A percentile compares a stretch with the other conserved stretches of the same genome.
Evolutionary conservation across 1,284 basidiomycete genomes (phyloP).

Genomic region (Volvariella surrecta): DNA sequence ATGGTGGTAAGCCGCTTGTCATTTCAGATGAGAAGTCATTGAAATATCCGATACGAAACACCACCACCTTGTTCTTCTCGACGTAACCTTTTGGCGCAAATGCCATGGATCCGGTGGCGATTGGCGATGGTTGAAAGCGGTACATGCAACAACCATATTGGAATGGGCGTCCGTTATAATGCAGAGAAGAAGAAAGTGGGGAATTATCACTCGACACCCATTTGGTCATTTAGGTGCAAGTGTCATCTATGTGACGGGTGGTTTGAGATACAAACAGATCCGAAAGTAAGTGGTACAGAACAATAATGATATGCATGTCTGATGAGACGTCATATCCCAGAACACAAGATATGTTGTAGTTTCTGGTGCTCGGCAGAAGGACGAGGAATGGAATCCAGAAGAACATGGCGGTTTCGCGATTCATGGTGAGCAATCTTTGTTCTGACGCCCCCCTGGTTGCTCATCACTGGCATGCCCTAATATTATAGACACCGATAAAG

Average conservation of each 20-base stretch:
- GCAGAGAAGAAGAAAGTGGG: conserved; percentile 97
- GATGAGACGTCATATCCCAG: conserved; percentile 28
- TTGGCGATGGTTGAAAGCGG: conserved; percentile 38
- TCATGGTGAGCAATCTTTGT: conserved; percentile 46
- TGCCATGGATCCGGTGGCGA: background rate
- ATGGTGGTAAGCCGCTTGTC: conserved; percentile 81
- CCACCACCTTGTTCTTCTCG: background rate
- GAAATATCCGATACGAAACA: background rate
- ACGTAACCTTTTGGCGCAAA: too few species aligned
- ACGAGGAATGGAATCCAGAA: conserved; percentile 93
- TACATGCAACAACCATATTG: conserved; percentile 89
- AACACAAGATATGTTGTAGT: conserved; percentile 93
- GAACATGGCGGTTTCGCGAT: conserved; percentile 92
- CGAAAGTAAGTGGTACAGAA: conserved; percentile 52
- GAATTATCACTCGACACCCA: conserved; percentile 91
- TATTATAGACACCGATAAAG: conserved; percentile 63
- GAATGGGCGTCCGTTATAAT: conserved; percentile 97
- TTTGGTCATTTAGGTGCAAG: conserved; percentile 94
- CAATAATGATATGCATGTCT: background rate
- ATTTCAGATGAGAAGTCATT: background rate
- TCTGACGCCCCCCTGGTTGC: background rate
- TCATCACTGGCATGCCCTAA: conserved; percentile 2
- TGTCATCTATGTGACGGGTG: conserved; percentile 89
- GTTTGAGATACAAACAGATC: conserved; percentile 98
- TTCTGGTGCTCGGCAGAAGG: conserved; percentile 84